Evolutionary conservation across 2,329 filamentous ascomycete genomes (phyloP), one percentile per base, ranked within the genome.

Genomic region (Huntiella decipiens): DNA sequence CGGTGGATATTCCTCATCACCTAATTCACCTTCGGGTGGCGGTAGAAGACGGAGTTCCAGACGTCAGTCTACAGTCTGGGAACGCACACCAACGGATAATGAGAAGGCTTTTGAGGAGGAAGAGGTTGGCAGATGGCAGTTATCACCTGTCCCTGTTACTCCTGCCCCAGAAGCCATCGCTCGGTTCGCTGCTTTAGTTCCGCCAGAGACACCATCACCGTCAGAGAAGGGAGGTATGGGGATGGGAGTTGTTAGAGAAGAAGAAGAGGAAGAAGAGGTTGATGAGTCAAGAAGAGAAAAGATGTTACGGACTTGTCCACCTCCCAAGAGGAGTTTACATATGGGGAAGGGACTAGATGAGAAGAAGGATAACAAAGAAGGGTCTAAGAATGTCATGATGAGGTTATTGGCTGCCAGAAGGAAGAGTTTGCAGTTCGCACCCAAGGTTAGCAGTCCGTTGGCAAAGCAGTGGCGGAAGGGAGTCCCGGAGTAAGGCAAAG

Each of bases 341-440:
- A 38, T 33, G 15, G 40, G 31, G 38, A 40, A 40, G 11, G 19
- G 39, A 10, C 8, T 8, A 8, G 22, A 28, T 3, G 22, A 28
- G 6, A 28, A 28, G 22, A 28, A 28, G 22, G 22, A 28, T 47
- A 60, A 59, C 43, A 64, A 70, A 43, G 72, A 72, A 59, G 70
- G 77, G 54, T 64, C 37, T 11, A 49, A 72, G 54, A 64, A 63
- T 15, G 65, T 81, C 46, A 62, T 75, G 51, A 67, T 73, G 60
- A 67, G 76, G 41, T 63, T 87, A 50, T 74, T 82, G 67, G 75
- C 78, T 8, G 81, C 80, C 1, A 68, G 81, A 50, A 69, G 82
- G 50, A 85, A 83, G 71, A 88, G 79, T 56, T 58, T 85, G 59
- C 79, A 83, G 56, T 85, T 78, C 63, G 79, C 79, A 31, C 82